Conservation (phyloP, 2,329 filamentous ascomycete species). For the Fonsecaea monophora region DNA sequence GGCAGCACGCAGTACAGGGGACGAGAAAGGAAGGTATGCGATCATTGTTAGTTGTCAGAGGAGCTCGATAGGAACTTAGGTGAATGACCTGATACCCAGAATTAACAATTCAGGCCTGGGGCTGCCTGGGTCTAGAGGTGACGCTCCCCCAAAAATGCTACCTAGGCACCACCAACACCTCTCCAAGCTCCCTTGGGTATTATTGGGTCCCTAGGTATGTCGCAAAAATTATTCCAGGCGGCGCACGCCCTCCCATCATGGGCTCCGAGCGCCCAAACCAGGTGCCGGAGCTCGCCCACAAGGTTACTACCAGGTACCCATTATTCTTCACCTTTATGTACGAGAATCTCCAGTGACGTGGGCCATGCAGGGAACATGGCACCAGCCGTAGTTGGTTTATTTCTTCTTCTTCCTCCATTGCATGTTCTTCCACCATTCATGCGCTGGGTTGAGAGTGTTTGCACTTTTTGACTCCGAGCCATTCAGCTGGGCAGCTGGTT, state of each 20-base stretch:
- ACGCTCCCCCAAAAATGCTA: no score
- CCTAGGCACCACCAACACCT: no score
- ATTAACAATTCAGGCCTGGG: background rate
- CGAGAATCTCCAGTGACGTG: background rate
- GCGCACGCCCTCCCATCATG: background rate
- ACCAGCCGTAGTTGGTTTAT: background rate
- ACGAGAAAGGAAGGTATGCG: background rate
- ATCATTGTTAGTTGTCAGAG: background rate
- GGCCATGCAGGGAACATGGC: conserved; percentile 6
- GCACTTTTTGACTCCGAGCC: background rate
- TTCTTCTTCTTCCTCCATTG: background rate
- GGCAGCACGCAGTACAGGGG: background rate
- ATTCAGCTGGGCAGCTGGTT: conserved; percentile 4
- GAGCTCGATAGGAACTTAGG: background rate
- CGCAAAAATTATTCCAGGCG: background rate
- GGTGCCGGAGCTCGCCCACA: background rate
- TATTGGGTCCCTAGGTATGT: background rate
- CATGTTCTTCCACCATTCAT: background rate
- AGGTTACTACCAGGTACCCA: background rate
- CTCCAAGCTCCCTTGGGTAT: background rate
- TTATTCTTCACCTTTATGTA: no score
- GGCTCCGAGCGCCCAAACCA: background rate
- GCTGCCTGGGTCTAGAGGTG: background rate
- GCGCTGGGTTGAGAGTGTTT: background rate
- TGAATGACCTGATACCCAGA: background rate